These are phyloP conservation scores for Halophytophthora batemanensis DNA, from an alignment of 352 stramenopile species.

Conservation along the genomic window DNA sequence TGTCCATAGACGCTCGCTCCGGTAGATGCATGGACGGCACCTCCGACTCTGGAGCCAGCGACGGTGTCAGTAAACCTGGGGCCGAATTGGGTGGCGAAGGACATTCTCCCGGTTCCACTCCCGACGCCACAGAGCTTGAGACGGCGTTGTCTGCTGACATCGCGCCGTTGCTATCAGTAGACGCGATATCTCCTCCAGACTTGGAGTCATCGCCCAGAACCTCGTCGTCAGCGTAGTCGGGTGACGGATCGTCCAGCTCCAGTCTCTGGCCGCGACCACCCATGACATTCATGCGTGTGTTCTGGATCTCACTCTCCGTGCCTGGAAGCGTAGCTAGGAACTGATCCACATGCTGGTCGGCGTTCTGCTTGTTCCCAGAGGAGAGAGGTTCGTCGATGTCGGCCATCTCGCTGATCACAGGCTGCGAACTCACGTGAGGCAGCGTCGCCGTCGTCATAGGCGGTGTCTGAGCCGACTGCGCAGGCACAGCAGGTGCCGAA, in stretches of 20 bases:
- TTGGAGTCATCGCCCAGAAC: no score
- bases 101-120: conserved; percentile 4
- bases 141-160: no score
- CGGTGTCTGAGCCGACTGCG: conserved; percentile 1
- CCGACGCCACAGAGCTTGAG: conserved; percentile 6
- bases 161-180: no score
- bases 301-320: conserved; percentile 90
- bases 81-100: conserved; percentile 18
- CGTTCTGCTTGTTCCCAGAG: conserved; percentile 33
- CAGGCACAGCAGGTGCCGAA: conserved; percentile 9
- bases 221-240: conserved; percentile 38
- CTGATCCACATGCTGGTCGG: conserved; percentile 56
- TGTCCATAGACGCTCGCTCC: conserved; percentile 26
- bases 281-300: conserved; percentile 89
- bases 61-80: conserved; percentile 31
- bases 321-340: conserved; percentile 85
- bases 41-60: conserved; percentile 16
- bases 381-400: conserved; percentile 52
- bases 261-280: conserved; percentile 87
- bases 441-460: conserved; percentile 3
- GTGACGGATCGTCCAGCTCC: conserved; percentile 61
- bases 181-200: no score
- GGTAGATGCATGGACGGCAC: conserved; percentile 30
- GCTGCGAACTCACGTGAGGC: conserved; percentile 13
- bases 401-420: conserved; percentile 28